These are phyloP conservation scores for Trypanosoma caninum DNA, from an alignment of 208 protist genomes.

Conservation along the genomic window DNA sequence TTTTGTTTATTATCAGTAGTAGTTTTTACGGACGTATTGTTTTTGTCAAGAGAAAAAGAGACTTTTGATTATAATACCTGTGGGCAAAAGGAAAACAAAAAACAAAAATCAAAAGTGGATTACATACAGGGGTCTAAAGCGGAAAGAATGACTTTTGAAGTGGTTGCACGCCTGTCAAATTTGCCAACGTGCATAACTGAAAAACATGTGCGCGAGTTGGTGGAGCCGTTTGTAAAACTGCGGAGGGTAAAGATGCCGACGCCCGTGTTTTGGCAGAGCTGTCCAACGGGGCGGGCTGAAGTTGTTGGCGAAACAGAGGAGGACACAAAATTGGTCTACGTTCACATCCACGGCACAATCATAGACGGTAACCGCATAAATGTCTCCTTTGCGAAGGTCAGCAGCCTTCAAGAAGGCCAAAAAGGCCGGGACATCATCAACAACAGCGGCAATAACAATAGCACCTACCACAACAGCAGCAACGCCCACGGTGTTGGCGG, in stretches of 20 bases:
- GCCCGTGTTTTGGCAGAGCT: conserved; percentile 34
- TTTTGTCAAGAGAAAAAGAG: neutral
- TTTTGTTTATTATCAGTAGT: neutral
- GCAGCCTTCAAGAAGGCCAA: too few relatives aligned
- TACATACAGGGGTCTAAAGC: neutral
- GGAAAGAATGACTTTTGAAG: conserved; percentile 14
- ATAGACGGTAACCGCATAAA: conserved; percentile 38
- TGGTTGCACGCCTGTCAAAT: conserved; percentile 40
- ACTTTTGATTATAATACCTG: neutral
- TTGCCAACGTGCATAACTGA: conserved; percentile 35
- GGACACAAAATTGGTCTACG: conserved; percentile 39
- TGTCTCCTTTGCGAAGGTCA: conserved; percentile 35
- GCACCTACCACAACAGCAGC: neutral
- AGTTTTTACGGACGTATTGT: neutral
- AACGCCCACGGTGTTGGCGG: too few relatives aligned
- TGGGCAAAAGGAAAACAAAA: neutral
- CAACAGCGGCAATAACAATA: neutral
- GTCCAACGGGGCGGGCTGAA: conserved; percentile 40
- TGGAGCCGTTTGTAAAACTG: conserved; percentile 27
- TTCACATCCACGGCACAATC: conserved; percentile 33
- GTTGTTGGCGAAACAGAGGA: conserved; percentile 29
- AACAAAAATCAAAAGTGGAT: neutral
- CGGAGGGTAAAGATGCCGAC: conserved; percentile 31
- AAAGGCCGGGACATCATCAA: too few relatives aligned
- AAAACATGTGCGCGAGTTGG: conserved; percentile 39